A percentile compares a stretch with the other conserved stretches of the same genome.
Conservation (phyloP, 2,329 filamentous ascomycete species). For the Aspergillus amoenus region DNA sequence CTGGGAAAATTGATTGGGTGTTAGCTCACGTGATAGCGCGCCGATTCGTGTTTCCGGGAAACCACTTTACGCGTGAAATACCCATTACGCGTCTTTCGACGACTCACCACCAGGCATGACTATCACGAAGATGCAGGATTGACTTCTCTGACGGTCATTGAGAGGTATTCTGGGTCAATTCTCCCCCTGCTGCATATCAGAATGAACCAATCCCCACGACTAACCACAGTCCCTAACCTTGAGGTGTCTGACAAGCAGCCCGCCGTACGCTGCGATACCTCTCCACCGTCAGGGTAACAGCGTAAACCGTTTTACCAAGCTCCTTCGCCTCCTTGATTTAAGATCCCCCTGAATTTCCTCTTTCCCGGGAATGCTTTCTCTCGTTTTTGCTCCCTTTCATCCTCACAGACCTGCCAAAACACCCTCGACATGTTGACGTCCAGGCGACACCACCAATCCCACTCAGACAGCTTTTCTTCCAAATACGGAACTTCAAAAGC, state of each 20-base stretch:
- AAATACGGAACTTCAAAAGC: constrained; percentile 45
- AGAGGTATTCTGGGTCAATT: not conserved
- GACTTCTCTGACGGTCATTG: too few species aligned
- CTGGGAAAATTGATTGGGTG: constrained; percentile 21
- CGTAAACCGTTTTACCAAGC: constrained; percentile 11
- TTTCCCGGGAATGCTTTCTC: not conserved
- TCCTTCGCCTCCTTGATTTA: constrained; percentile 7
- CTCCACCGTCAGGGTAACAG: constrained; percentile 3
- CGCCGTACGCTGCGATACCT: constrained; percentile 3
- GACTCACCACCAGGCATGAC: constrained; percentile 15
- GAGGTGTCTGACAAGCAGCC: not conserved
- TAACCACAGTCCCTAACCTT: not conserved
- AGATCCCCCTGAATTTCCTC: constrained; percentile 7
- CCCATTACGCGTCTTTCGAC: constrained; percentile 28
- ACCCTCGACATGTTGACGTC: constrained; percentile 19
- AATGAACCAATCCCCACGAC: not conserved
- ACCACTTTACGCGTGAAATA: constrained; percentile 34
- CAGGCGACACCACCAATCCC: constrained; percentile 25
- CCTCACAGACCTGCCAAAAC: not conserved
- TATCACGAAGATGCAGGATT: not conserved
- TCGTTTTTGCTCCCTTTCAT: not conserved
- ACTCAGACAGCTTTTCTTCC: constrained; percentile 38
- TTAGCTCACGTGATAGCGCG: constrained; percentile 36
- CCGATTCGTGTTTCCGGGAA: constrained; percentile 36
- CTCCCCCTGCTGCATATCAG: not conserved